phyloP scores from a whole-genome alignment of 139 green algal genomes.

The Chlamydomonas sp. region DNA sequence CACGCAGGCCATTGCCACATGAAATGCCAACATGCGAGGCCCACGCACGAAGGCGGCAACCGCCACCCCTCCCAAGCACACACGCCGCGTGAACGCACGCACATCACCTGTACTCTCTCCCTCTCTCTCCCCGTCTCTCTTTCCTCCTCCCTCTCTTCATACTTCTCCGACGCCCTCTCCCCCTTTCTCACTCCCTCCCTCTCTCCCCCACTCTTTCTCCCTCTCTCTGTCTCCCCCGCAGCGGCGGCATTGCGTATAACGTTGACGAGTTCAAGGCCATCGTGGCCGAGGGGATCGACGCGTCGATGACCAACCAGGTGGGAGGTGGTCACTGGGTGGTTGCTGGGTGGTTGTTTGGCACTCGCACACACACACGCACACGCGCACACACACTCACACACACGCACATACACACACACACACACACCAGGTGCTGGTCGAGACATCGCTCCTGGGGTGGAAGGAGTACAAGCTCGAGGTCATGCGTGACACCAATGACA shows the following conservation, averaged over 20 bases:
- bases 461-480: slow-evolving; percentile 96
- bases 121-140: too few species aligned
- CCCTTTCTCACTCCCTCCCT: too few species aligned
- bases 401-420: slow-evolving; percentile 2
- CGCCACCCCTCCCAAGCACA: too few species aligned
- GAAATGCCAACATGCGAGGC: too few species aligned
- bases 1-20: too few species aligned
- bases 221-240: too few species aligned
- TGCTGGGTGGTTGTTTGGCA: not conserved
- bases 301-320: slow-evolving; percentile 87
- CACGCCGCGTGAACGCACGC: too few species aligned
- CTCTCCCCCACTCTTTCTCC: too few species aligned
- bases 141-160: too few species aligned
- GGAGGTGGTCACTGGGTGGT: not conserved
- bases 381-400: not conserved
- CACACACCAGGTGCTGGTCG: slow-evolving; percentile 81
- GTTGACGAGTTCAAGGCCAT: slow-evolving; percentile 91
- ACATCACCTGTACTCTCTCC: too few species aligned
- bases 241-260: slow-evolving; percentile 98
- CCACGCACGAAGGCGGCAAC: too few species aligned
- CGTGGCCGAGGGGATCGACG: slow-evolving; percentile 72
- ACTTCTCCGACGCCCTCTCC: too few species aligned
- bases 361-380: not conserved
- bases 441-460: slow-evolving; percentile 94
- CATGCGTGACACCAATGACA: slow-evolving; percentile 98